Percentiles rank a stretch among this genome's conserved stretches.
Conservation (phyloP, 257 asterid species). For the Eustoma russellianum region DNA sequence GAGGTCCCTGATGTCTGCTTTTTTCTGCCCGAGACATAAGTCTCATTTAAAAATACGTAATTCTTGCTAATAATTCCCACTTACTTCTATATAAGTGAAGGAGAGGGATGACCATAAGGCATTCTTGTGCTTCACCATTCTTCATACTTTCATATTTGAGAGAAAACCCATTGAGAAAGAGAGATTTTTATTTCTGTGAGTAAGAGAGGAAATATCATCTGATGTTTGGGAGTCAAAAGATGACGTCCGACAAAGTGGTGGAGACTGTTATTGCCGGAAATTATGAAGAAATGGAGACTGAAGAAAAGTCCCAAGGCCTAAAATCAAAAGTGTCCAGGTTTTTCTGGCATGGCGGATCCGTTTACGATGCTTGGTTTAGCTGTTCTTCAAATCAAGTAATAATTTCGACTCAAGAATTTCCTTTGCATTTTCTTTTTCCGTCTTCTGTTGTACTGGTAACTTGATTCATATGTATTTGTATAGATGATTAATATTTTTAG, state of each 20-base stretch:
- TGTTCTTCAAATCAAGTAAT: constrained; percentile 77
- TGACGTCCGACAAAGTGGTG: constrained; percentile 66
- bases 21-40: background rate
- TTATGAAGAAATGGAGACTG: constrained; percentile 69
- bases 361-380: constrained; percentile 97
- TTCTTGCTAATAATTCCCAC: constrained; percentile 2
- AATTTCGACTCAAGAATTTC: too few relatives aligned
- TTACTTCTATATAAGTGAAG: background rate
- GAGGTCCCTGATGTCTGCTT: background rate
- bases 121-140: too few relatives aligned
- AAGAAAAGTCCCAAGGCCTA: constrained; percentile 38
- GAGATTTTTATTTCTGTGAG: background rate
- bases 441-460: too few relatives aligned
- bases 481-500: too few relatives aligned
- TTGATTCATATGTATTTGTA: too few relatives aligned
- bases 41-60: background rate
- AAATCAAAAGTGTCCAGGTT: constrained; percentile 49
- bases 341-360: constrained; percentile 92
- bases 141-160: background rate
- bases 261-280: constrained; percentile 60
- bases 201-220: background rate
- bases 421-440: too few relatives aligned
- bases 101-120: too few relatives aligned
- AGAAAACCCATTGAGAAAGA: background rate
- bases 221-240: too few relatives aligned